Base-by-base conservation (phyloP, 177 flowering plant species). In the Vitis hybrid region DNA sequence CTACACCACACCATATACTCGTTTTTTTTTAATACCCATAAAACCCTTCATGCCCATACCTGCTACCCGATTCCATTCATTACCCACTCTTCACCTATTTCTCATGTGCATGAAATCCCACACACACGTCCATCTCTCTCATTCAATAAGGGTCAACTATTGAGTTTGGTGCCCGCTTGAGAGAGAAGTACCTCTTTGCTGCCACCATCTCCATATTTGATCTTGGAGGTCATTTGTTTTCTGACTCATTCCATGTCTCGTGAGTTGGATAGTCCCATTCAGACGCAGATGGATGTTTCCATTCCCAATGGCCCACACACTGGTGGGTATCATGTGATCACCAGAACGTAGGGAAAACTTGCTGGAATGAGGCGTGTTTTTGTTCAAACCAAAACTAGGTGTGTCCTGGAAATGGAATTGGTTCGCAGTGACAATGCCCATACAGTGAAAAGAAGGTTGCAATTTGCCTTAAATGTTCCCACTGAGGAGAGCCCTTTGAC, bases 401-500 rank as follows among this genome's bases (percentile, higher is more conserved):
- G 78, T 74, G 92, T 88, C 8, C 56, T 88, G 51, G 88, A 87
- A 21, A 73, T 88, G 51, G 92, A 88, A 30, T 75, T 88, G 67
- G 89, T 86, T 65, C 68, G 87, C 50, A 59, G 81, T 49, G 92
- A 88, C 75, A 88, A 86, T 80, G 92, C 81, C 5, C 86, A 85
- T 70, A 88, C 88, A 3, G 83, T 88, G 76, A 85, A 88, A 67
- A 79, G 88, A 70, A 83, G 76, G 69, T 64, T 88, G 78, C 91
- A 86, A 83, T 62, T 88, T 69, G 90, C 87, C 8, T 83, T 88
- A 30, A 83, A 83, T 82, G 82, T 86, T 21, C 87, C 86, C 2
- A 85, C 85, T n/a, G 89, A 86, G n/a, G 87, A 85, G 77, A 85
- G 86, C 67, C 85, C 85, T 2, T 79, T 86, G 79, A 82, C 83